Conservation (phyloP, 139 green algal species). For the Limnomonas spitsbergensis region DNA sequence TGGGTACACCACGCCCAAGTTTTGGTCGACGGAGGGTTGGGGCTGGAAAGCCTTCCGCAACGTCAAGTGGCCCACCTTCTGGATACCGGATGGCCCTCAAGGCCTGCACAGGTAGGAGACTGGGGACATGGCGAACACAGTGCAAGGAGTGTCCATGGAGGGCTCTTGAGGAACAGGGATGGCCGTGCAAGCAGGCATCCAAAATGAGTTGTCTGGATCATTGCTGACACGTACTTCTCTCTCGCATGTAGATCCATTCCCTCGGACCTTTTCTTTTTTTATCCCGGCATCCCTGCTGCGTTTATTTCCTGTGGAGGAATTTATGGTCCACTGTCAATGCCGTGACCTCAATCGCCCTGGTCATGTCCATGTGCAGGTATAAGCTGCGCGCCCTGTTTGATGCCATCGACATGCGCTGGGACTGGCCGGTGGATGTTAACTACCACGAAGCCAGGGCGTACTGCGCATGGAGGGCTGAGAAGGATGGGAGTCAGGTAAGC, state of each 20-base stretch:
- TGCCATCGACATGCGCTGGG: constrained; percentile 59
- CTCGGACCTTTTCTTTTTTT: too few relatives aligned
- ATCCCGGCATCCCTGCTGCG: too few relatives aligned
- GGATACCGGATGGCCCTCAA: constrained; percentile 62
- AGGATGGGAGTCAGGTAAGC: constrained; percentile 41
- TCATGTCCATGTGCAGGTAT: too few relatives aligned
- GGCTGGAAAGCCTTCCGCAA: constrained; percentile 77
- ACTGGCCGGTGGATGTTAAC: constrained; percentile 69
- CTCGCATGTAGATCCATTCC: too few relatives aligned
- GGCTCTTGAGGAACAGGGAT: too few relatives aligned
- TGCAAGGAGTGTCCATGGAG: too few relatives aligned
- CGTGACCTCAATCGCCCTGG: too few relatives aligned
- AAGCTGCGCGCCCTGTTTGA: constrained; percentile 70
- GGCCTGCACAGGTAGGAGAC: constrained; percentile 47
- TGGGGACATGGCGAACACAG: background rate
- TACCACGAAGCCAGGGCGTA: constrained; percentile 72
- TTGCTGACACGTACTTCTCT: too few relatives aligned
- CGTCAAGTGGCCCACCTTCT: constrained; percentile 81
- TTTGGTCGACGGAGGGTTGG: constrained; percentile 74
- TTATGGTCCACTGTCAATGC: too few relatives aligned
- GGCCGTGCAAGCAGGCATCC: too few relatives aligned
- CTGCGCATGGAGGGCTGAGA: constrained; percentile 59
- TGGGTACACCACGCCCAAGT: constrained; percentile 56
- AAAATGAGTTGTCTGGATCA: too few relatives aligned
- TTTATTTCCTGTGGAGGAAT: too few relatives aligned